Evolutionary conservation across 805 yeast genomes (phyloP), one percentile per base, ranked within the genome.

Genomic region (Clavispora carvajalis): DNA sequence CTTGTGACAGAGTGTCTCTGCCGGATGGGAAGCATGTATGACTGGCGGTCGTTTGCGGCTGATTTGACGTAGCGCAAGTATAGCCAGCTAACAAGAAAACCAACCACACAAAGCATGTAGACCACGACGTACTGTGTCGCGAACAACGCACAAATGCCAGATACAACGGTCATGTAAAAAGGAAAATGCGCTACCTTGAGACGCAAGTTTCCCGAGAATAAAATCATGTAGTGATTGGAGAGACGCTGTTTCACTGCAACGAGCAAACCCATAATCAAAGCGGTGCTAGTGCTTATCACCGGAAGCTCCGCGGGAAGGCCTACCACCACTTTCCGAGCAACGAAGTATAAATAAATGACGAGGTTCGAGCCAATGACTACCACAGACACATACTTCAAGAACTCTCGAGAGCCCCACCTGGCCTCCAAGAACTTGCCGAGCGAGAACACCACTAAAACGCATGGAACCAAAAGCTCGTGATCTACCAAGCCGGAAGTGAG

Each of bases 201-300:
- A 44, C 77, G 68, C 40, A 71, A 39, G 39, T 62, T 45, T 31
- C 77, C 76, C 41, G 70, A 62, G 60, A 79, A 63, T 41, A 76
- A 61, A 36, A 67, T 60, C 48, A 77, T 56, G 47, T 79, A 64
- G 61, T 81, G 77, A 51, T 80, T 82, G 22, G 85, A 82, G 19
- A 79, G 72, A 45, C 81, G 55, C 59, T 82, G 88, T 52, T 80
- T 82, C 49, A 80, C 73, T 5, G 83, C 80, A 3, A 82, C 83
- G 21, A 82, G 59, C 40, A 78, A 74, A 1, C 80, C 84, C 49
- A 77, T 62, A 29, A 76, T 60, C n/a, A 79, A 49, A 1, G 83
- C 77, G 51, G 75, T 68, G 41, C 76, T 69, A 0, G 84, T 80
- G 48, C 72, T 72, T 7, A 77, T 62, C 15, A 76, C 76, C 4